These are phyloP conservation scores for Bertia moriformis DNA, from an alignment of 2,329 filamentous ascomycete species.

Conservation along the genomic window DNA sequence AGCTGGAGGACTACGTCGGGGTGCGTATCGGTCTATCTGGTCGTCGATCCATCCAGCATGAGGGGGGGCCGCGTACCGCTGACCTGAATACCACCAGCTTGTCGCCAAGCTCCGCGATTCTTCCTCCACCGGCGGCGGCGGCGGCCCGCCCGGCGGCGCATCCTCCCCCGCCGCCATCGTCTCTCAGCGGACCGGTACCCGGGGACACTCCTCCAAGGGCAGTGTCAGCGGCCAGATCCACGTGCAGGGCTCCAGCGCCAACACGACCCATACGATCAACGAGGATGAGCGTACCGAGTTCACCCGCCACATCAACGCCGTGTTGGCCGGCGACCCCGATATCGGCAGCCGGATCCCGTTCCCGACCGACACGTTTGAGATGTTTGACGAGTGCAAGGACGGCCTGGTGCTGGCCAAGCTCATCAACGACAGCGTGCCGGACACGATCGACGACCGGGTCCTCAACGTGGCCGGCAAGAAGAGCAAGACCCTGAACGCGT, in stretches of 20 bases:
- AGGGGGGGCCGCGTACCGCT: conserved; percentile 3
- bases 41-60: not conserved
- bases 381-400: conserved; percentile 98
- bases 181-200: not conserved
- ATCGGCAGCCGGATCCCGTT: conserved; percentile 87
- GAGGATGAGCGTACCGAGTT: conserved; percentile 98
- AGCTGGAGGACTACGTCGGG: conserved; percentile 93
- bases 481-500: conserved; percentile 86
- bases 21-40: too few species aligned
- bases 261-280: conserved; percentile 95
- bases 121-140: conserved; percentile 18
- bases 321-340: conserved; percentile 85
- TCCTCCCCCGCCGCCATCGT: conserved; percentile 23
- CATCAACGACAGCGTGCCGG: conserved; percentile 97
- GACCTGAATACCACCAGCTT: conserved; percentile 37
- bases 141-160: not conserved
- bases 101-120: conserved; percentile 60
- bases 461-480: conserved; percentile 81
- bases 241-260: conserved; percentile 82
- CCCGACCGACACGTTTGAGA: conserved; percentile 95
- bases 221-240: conserved; percentile 76
- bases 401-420: conserved; percentile 91
- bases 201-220: conserved; percentile 65
- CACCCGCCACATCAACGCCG: conserved; percentile 95
- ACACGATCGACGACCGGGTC: conserved; percentile 98